Base-by-base conservation (phyloP, 306 rosid species). In the Astragalus membranaceus region DNA sequence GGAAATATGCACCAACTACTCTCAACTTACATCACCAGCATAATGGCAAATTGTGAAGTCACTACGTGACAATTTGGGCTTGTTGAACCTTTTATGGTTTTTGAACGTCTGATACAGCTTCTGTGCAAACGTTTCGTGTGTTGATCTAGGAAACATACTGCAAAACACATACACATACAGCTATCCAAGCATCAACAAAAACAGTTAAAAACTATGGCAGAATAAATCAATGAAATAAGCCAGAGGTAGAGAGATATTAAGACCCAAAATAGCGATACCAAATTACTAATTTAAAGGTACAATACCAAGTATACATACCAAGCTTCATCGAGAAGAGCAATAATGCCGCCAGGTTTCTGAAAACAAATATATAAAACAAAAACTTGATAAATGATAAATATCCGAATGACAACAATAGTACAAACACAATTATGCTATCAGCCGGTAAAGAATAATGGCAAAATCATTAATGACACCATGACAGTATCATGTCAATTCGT, bases 281-380 rank as follows among this genome's bases (percentile, higher is more conserved):
- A 51, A 64, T 54, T 37, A 36, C 33, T 52, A 65, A 51, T 70
- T 54, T 60, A 48, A 79, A 73, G 73, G 61, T 6, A 67, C 12
- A 49, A 16, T 47, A 12, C 71, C 37, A 30, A 55, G 55, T 74
- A 72, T 26, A 75, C 89, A 82, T 84, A 95, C 99, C 99, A 95
- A 67, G 99, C 99, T 78, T 95, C 99, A 77, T 95, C 99, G 26
- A 95, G 86, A 79, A 95, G 99, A 84, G 99, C 90, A 82, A 95
- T 80, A 71, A 95, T 91, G 78, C 99, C 99, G 58, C 99, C 99
- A 66, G 99, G 99, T 91, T 95, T 95, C 99, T 95, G 97, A 78
- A 80, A 77, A 80, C 54, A 4, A 72, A 83, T 66, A 69, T 10
- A 78, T 72, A 11, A 39, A 52, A 41, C 49, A 32, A 13, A 33